Percentiles rank a stretch among this genome's conserved stretches.
Evolutionary conservation across 129 eudicot genomes (phyloP).

Genomic region (Escallonia herrerae): DNA sequence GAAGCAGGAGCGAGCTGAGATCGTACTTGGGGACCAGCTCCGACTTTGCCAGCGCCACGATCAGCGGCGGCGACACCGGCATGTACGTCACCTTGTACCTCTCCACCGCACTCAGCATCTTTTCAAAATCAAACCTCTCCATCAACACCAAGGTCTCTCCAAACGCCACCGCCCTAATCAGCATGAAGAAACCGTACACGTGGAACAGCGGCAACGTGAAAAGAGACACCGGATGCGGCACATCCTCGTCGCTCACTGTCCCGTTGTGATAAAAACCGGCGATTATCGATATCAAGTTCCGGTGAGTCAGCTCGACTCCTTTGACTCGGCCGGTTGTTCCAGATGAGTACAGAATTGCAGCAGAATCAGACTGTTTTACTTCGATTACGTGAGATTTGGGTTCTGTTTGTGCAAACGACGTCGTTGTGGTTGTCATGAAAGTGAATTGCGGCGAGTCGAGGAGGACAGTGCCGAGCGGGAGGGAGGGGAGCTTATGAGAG

Average conservation of each 20-base stretch:
- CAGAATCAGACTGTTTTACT: slow-evolving; percentile 52
- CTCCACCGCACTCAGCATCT: slow-evolving; percentile 73
- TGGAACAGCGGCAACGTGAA: slow-evolving; percentile 83
- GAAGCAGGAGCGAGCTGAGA: slow-evolving; percentile 50
- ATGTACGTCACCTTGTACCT: slow-evolving; percentile 65
- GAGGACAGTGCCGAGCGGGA: slow-evolving; percentile 21
- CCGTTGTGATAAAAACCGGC: slow-evolving; percentile 15
- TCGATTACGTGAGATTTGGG: background rate
- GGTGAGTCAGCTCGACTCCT: slow-evolving; percentile 79
- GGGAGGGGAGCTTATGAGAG: slow-evolving; percentile 31
- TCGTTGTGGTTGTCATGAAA: slow-evolving; percentile 16
- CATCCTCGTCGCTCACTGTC: slow-evolving; percentile 3
- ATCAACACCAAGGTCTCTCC: slow-evolving; percentile 67
- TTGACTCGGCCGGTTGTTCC: slow-evolving; percentile 89
- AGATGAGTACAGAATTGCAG: slow-evolving; percentile 75
- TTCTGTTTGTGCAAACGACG: background rate
- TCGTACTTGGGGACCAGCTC: slow-evolving; percentile 54
- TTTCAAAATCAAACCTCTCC: slow-evolving; percentile 73
- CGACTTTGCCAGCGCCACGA: slow-evolving; percentile 83
- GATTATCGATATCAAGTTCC: slow-evolving; percentile 57
- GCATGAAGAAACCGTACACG: slow-evolving; percentile 77
- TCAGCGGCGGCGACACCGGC: slow-evolving; percentile 93
- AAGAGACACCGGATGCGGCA: slow-evolving; percentile 36
- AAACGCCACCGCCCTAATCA: slow-evolving; percentile 49
- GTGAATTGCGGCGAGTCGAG: slow-evolving; percentile 56